Percentiles rank a stretch among this genome's conserved stretches.
phyloP scores from a whole-genome alignment of 2,329 filamentous ascomycete genomes.

The Colletotrichum eleusines region DNA sequence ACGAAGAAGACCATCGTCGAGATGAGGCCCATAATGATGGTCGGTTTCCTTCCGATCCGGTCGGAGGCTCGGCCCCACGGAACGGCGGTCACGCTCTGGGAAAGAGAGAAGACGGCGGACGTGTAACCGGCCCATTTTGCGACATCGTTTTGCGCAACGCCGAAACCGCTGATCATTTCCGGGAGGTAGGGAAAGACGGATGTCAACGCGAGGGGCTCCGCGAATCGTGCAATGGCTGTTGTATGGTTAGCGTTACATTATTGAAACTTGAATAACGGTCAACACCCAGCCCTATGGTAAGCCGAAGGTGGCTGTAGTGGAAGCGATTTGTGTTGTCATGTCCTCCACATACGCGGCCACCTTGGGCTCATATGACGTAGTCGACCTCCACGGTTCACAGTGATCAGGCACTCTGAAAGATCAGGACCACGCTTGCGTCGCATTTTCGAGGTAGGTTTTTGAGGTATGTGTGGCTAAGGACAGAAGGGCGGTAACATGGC shows the following conservation, averaged over 20 bases:
- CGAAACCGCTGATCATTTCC: conserved; percentile 87
- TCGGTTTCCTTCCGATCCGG: conserved; percentile 82
- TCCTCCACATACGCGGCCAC: conserved; percentile 7
- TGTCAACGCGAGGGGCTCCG: conserved; percentile 79
- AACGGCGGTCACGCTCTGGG: conserved; percentile 78
- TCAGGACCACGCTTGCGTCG: conserved; percentile 34
- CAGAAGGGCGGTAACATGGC: conserved; percentile 16
- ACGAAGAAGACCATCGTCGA: conserved; percentile 87
- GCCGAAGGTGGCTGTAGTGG: not conserved
- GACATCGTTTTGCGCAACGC: conserved; percentile 76
- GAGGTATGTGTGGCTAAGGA: conserved; percentile 34
- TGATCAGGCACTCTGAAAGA: conserved; percentile 41
- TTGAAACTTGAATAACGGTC: not conserved
- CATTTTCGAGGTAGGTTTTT: conserved; percentile 33
- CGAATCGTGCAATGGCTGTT: conserved; percentile 80
- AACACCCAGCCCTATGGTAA: not conserved
- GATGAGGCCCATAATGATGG: conserved; percentile 78
- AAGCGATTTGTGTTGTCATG: not conserved
- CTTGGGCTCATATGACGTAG: conserved; percentile 18
- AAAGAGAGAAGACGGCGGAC: conserved; percentile 77
- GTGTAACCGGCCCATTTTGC: conserved; percentile 85
- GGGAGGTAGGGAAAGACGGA: conserved; percentile 79
- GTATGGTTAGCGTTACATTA: conserved; percentile 15
- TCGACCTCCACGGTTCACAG: conserved; percentile 31
- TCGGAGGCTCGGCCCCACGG: conserved; percentile 85